Percentiles rank a stretch among this genome's conserved stretches.
phyloP scores from a whole-genome alignment of 805 yeast species.

The Ogataea pilisensis region DNA sequence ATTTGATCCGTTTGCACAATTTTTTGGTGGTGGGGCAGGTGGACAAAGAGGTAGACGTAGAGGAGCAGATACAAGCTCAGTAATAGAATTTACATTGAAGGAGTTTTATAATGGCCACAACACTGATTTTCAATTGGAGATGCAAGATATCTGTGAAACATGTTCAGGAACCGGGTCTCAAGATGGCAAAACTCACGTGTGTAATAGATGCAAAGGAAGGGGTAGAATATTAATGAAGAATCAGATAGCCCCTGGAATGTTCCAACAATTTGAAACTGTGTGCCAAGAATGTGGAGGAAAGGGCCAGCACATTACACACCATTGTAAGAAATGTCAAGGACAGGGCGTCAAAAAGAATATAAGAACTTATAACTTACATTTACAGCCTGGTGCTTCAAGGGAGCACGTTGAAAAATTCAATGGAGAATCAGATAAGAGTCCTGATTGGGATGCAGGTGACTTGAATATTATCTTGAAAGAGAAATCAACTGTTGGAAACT shows the following conservation, averaged over 20 bases:
- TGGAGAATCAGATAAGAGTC: slow-evolving; percentile 82
- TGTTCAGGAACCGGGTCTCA: slow-evolving; percentile 86
- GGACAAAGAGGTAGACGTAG: slow-evolving; percentile 40
- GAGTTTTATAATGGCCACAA: slow-evolving; percentile 71
- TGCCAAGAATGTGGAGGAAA: slow-evolving; percentile 81
- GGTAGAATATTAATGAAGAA: slow-evolving; percentile 64
- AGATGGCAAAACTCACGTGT: slow-evolving; percentile 66
- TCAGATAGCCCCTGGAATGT: slow-evolving; percentile 87
- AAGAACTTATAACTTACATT: slow-evolving; percentile 55
- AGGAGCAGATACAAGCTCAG: slow-evolving; percentile 57
- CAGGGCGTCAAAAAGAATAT: slow-evolving; percentile 51
- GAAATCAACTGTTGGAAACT: slow-evolving; percentile 40
- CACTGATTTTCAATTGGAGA: slow-evolving; percentile 53
- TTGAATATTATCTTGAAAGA: slow-evolving; percentile 61
- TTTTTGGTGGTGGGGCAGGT: slow-evolving; percentile 48
- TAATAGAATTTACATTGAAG: slow-evolving; percentile 50
- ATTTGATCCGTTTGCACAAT: slow-evolving; percentile 58
- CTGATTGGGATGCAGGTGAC: slow-evolving; percentile 82
- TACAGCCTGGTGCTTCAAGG: slow-evolving; percentile 70
- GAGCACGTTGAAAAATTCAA: slow-evolving; percentile 51
- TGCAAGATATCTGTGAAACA: slow-evolving; percentile 70
- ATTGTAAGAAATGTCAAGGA: slow-evolving; percentile 73
- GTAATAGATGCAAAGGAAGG: slow-evolving; percentile 68
- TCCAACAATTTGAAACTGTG: slow-evolving; percentile 73
- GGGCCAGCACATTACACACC: slow-evolving; percentile 61